Evolutionary conservation across 352 stramenopile species (phyloP), one percentile per base, ranked within the genome.

Genomic region (Globisporangium paroecandrum): DNA sequence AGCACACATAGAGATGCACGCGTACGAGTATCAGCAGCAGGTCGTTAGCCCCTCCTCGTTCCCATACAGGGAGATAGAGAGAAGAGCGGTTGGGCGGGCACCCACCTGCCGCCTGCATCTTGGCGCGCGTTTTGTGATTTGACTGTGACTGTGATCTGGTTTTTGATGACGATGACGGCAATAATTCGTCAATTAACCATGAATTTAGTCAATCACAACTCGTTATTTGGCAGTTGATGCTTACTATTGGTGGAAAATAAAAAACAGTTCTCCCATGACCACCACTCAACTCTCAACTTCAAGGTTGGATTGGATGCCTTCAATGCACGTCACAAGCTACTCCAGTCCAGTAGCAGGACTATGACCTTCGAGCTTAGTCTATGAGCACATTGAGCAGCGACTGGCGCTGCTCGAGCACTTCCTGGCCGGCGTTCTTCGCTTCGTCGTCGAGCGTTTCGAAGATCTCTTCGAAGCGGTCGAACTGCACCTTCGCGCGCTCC

Each of bases 381-480:
- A 89, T 73, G n/a, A 91, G 72, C 46, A 84, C 82, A 46, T 81
- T 77, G 41, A 91, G 76, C 46, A 94, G 75, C 49, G 81, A 72
- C 71, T 94, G 82, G 49, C 86, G 84, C 62, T 94, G 86, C 62
- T 92, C 81, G 5, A 89, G 73, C 62, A 94, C 82, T 56, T 92
- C 84, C 8, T 80, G 73, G 57, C 93, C 86, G 46, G 80, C 76
- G 24, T 64, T 86, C 62, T 81, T 83, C 13, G 84, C 76, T 29
- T 91, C 84, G 60, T 94, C 88, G 58, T 91, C 81, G 25, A 91
- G 71, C 10, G 72, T 66, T 51, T 93, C 78, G 27, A 91, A 94
- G 22, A 96, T 81, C 60, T 91, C 81, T 64, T 95, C 87, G 47
- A 95, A 97, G 62, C 77, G 78, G 65, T 91, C 78, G 49, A 96